These are phyloP conservation scores for Phytopythium litorale DNA, from an alignment of 352 stramenopile genomes.

Conservation along the genomic window DNA sequence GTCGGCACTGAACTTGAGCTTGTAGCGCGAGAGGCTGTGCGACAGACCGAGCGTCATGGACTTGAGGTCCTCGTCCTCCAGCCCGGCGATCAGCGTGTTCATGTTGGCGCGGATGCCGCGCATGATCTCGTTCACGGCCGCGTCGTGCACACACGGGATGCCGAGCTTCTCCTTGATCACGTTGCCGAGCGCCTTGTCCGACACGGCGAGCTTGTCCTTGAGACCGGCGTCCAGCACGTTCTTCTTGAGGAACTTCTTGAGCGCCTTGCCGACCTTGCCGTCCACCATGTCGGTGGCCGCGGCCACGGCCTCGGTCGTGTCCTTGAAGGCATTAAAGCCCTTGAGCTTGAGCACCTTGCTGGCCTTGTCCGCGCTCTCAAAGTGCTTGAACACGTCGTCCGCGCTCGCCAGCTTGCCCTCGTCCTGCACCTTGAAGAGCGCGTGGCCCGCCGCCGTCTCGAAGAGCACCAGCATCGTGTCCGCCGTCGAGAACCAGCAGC, in stretches of 20 bases:
- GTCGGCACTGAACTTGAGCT: constrained; percentile 99
- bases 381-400: constrained; percentile 92
- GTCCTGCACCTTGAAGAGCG: constrained; percentile 99
- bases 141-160: constrained; percentile 92
- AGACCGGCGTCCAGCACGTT: constrained; percentile 93
- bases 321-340: constrained; percentile 98
- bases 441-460: constrained; percentile 98
- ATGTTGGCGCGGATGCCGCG: constrained; percentile 96
- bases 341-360: constrained; percentile 93
- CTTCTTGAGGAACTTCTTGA: constrained; percentile 99
- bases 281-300: constrained; percentile 97
- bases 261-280: constrained; percentile 95
- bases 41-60: constrained; percentile 99
- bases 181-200: constrained; percentile 94
- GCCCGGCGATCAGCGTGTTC: constrained; percentile 90
- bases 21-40: constrained; percentile 98
- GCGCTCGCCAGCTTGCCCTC: constrained; percentile 89
- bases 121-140: constrained; percentile 94
- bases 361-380: constrained; percentile 88
- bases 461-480: constrained; percentile 97
- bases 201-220: constrained; percentile 96
- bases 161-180: constrained; percentile 98
- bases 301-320: constrained; percentile 97
- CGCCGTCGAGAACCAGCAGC: too few relatives aligned
- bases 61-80: constrained; percentile 89